Evolutionary conservation across 2,329 filamentous ascomycete species (phyloP).

Genomic region (Paraphoma sp.): DNA sequence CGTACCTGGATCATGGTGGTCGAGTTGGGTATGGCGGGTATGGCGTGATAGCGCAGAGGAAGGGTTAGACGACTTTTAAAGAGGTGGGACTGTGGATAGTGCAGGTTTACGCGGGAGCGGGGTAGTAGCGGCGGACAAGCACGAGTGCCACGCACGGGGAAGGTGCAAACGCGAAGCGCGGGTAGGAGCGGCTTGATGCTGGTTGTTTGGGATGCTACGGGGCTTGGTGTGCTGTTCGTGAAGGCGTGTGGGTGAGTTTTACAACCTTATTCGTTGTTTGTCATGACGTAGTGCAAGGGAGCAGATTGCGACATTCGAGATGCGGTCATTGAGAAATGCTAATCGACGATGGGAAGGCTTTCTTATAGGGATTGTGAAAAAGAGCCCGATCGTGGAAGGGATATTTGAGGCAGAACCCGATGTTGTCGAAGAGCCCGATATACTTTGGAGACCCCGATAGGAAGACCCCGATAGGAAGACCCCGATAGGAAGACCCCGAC

Average conservation of each 20-base stretch:
- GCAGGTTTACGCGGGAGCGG: constrained; percentile 23
- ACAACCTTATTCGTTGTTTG: not conserved
- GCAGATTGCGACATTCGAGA: not conserved
- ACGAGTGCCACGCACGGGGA: not conserved
- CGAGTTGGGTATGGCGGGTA: constrained; percentile 31
- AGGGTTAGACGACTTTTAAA: constrained; percentile 21
- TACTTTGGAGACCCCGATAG: too few relatives aligned
- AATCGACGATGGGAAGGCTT: not conserved
- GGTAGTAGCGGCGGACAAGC: not conserved
- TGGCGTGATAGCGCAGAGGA: constrained; percentile 35
- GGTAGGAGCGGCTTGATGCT: constrained; percentile 1
- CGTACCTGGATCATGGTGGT: constrained; percentile 37
- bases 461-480: too few relatives aligned
- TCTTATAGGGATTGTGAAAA: not conserved
- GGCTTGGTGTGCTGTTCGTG: not conserved
- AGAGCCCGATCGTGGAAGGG: not conserved
- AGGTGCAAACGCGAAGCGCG: not conserved
- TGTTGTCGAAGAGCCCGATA: not conserved
- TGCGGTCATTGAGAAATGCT: not conserved
- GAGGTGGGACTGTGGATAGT: constrained; percentile 3
- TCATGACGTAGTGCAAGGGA: not conserved
- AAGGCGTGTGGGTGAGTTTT: not conserved
- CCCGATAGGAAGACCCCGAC: too few relatives aligned
- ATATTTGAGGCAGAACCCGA: not conserved
- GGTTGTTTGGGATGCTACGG: not conserved